phyloP scores from a whole-genome alignment of 306 rosid genomes.

The Ceratonia siliqua region DNA sequence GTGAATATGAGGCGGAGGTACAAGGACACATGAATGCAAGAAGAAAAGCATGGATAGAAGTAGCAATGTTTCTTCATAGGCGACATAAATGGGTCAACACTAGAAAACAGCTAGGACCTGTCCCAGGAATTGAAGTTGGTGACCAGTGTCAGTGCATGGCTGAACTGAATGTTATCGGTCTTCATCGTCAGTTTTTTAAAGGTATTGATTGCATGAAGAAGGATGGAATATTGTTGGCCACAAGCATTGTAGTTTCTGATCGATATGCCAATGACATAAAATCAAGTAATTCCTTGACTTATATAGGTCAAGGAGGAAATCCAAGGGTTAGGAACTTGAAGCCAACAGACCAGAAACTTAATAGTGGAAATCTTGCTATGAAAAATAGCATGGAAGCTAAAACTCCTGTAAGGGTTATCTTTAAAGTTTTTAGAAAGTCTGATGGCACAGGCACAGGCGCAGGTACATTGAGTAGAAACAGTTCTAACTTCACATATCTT shows the following conservation, averaged over 20 bases:
- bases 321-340: neutral
- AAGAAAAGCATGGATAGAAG: neutral
- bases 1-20: neutral
- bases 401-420: slow-evolving; percentile 47
- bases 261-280: slow-evolving; percentile 31
- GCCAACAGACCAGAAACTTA: slow-evolving; percentile 42
- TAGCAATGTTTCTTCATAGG: slow-evolving; percentile 3
- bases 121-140: slow-evolving; percentile 48
- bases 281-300: slow-evolving; percentile 25
- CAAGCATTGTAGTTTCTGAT: slow-evolving; percentile 43
- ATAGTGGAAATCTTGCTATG: slow-evolving; percentile 50
- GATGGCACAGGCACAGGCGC: neutral
- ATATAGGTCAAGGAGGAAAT: slow-evolving; percentile 51
- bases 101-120: slow-evolving; percentile 28
- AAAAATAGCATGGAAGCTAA: slow-evolving; percentile 37
- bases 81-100: slow-evolving; percentile 20
- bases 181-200: slow-evolving; percentile 24
- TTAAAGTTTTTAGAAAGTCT: neutral
- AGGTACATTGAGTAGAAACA: neutral
- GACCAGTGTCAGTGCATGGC: slow-evolving; percentile 37
- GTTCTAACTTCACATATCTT: neutral
- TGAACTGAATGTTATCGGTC: slow-evolving; percentile 49
- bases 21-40: neutral
- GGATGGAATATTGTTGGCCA: slow-evolving; percentile 30
- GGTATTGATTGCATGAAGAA: slow-evolving; percentile 49